Evolutionary conservation across 116 monocot genomes (phyloP), one percentile per base, ranked within the genome.

Genomic region (Posidonia oceanica): DNA sequence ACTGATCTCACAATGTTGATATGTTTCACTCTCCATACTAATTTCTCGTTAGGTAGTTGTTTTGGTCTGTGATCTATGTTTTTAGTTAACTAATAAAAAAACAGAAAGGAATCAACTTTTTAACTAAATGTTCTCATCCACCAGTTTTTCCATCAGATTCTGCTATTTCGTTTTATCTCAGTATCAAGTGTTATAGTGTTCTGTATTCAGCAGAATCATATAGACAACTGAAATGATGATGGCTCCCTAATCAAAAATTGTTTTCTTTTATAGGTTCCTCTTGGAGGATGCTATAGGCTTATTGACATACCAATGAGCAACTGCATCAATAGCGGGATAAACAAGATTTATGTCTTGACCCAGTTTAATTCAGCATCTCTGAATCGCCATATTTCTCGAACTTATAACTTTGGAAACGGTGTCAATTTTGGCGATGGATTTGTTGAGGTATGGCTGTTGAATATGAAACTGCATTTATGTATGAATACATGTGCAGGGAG

Each of bases 301-400:
- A 81, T 91, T 67, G 91, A 91, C 58, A 74, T 91, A 63, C 87
- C 91, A 5, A 81, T 91, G 91, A 91, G 91, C 77, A 91, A 91
- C 67, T 91, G 85, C 73, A 87, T 91, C 54, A 87, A 91, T 63
- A 91, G 87, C 38, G 87, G 83, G 3, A 80, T 91, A 71, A 85
- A 81, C 63, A 91, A 87, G 80, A 85, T 91, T 39, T 91, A 87
- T 39, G 71, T 87, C 13, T 71, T 87, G 75, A 91, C 85, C 3
- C 87, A 91, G 71, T 91, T 81, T 68, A 91, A 91, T 77, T 91
- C 87, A 3, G 75, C 73, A 7, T 91, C 91, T 12, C 83, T 87
- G 54, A 87, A 91, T 60, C 81, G 87, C 63, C 91, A 91, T 22
- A 72, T 91, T 54, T 72, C 75, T 72, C 79, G 78, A 0, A 83